Base-by-base conservation (phyloP, 257 asterid genomes). In the Petunia axillaris region DNA sequence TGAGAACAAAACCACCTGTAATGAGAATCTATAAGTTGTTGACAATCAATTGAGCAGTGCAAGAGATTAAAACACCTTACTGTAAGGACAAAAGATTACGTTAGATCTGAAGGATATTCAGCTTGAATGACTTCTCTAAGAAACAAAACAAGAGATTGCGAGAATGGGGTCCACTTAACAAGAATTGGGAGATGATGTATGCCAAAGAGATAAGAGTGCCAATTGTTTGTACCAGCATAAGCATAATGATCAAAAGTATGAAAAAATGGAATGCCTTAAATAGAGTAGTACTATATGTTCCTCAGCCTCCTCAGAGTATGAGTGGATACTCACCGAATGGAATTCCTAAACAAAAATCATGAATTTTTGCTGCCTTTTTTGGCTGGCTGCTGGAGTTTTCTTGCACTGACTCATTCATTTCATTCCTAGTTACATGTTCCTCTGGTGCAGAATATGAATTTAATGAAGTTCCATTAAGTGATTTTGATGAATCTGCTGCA, bases 341-440 rank as follows among this genome's bases (percentile, higher is more conserved):
- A 80, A 95, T 95, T 78, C 98, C 98, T 48, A 95, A 84, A 76
- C 99, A 95, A 83, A 95, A 95, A 81, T 95, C 99, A 40, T 95
- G 99, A 84, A 95, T 92, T 88, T 85, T 93, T 57, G 98, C 98
- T 46, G 93, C 92, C 82, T 77, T 90, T 83, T 76, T 86, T 40
- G 91, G 90, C 83, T 87, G 85, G 86, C 82, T 67, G 75, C 41
- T 64, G 53, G 59, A 76, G 52, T 77, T 84, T 78, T 86, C 94
- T 81, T 82, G 84, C 58, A 75, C 60, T 44, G 84, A 79, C 83
- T 88, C 90, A 64, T 82, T 85, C 75, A 81, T 78, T 55, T 58
- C 87, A 73, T 81, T 89, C 60, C 68, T 76, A 59, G 82, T 77
- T 48, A 82, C 83, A 83, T 66, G 64, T 79, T 83, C 84, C 50